Evolutionary conservation across 2,329 filamentous ascomycete genomes (phyloP).

Genomic region (Colletotrichum sp.): DNA sequence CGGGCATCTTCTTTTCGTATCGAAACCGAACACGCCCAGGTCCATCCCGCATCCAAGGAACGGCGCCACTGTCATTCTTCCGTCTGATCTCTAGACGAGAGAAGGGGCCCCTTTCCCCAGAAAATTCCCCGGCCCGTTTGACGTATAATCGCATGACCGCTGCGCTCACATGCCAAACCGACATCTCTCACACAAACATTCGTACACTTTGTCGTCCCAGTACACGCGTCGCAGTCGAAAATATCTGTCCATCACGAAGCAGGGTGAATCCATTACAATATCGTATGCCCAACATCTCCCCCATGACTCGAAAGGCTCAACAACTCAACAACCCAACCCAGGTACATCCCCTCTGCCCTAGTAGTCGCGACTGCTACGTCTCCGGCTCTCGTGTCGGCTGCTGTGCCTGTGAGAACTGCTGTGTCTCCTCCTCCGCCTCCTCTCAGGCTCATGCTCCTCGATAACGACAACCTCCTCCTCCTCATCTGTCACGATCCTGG

Average conservation of each 20-base stretch:
- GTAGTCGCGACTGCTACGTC: conserved; percentile 14
- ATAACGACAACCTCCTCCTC: conserved; percentile 36
- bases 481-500: conserved; percentile 30
- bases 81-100: neutral
- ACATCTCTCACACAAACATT: neutral
- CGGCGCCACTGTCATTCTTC: neutral
- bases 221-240: neutral
- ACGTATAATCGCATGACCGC: neutral
- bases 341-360: neutral
- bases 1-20: neutral
- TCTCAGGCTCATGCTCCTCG: conserved; percentile 37
- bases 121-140: neutral
- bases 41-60: neutral
- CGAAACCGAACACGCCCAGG: conserved; percentile 9
- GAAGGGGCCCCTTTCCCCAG: neutral
- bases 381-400: conserved; percentile 2
- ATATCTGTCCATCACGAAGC: neutral
- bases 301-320: neutral
- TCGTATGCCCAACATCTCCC: neutral
- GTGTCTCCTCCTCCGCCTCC: conserved; percentile 21
- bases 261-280: neutral
- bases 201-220: neutral
- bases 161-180: neutral
- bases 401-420: neutral
- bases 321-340: neutral